These are phyloP conservation scores for Polyplosphaeria fusca DNA, from an alignment of 495 filamentous ascomycete genomes.

Conservation along the genomic window DNA sequence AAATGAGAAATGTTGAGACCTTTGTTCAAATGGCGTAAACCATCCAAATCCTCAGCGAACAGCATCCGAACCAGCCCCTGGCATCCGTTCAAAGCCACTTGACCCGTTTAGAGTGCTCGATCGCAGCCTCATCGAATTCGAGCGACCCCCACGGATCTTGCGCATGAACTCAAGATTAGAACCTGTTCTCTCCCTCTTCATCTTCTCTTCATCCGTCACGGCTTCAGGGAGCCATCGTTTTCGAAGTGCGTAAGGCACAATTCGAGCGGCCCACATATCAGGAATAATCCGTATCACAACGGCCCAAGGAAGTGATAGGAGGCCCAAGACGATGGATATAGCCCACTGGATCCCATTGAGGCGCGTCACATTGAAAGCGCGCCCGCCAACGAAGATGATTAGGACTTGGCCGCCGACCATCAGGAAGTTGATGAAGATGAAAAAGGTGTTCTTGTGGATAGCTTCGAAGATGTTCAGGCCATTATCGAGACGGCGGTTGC, in stretches of 20 bases:
- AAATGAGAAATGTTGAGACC: no score
- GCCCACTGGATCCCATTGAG: constrained; percentile 70
- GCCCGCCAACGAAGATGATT: constrained; percentile 74
- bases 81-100: no score
- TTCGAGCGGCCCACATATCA: background rate
- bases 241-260: no score
- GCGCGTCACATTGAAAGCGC: constrained; percentile 61
- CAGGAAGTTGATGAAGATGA: constrained; percentile 73
- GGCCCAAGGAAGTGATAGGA: constrained; percentile 58
- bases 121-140: constrained; percentile 83
- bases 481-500: constrained; percentile 82
- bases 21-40: no score
- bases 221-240: no score
- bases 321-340: constrained; percentile 67
- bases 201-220: no score
- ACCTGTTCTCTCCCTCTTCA: no score
- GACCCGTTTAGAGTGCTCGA: constrained; percentile 82
- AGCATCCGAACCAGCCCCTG: no score
- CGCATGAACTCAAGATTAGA: constrained; percentile 57
- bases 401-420: constrained; percentile 79
- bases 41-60: no score
- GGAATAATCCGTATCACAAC: background rate
- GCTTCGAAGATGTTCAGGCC: constrained; percentile 87
- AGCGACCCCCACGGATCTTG: constrained; percentile 73
- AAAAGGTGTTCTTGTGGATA: constrained; percentile 73